Base-by-base conservation (phyloP, 2,329 filamentous ascomycete genomes). In the Hymenoscyphus repandus region DNA sequence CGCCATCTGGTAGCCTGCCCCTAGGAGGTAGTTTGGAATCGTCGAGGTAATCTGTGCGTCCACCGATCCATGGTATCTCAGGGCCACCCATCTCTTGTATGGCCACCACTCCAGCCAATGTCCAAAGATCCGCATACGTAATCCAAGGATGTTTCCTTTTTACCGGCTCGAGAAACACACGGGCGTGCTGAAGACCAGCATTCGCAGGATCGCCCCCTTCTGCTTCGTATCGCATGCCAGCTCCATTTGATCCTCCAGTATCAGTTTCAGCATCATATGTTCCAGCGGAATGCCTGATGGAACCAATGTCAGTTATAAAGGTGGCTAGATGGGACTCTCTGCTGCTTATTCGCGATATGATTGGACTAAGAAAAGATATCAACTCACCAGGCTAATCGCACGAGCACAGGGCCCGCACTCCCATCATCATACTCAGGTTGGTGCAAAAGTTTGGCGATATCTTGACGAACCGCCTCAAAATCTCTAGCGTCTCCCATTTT, bases 381-480 rank as follows among this genome's bases (percentile, higher is more conserved):
- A 47, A 66, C 70, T 57, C 67, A 78, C 79, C 79, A 85, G 50
- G 82, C 82, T 37, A 85, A 70, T 11, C 82, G 76, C 49, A 85
- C 79, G 45, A 85, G 75, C 0, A 85, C 77, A 0, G 81, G 82
- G 1, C 80, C 82, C 30, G 79, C 78, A 51, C 77, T 82, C 15
- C 81, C 82, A 66, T 85, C 81, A 59, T 85, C 82, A 64, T 84
- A 85, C 56, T 72, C 78, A 18, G 82, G 80, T 63, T 83, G 78
- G 54, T 77, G 70, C 42, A 83, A 68, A 49, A 81, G 72, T 22
- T 70, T 69, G 54, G 67, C 68, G 48, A 82, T 76, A 59, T 80
- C 78, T 58, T 74, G 72, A 44, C 73, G 73, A 58, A 83, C 79
- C 37, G 75, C 72, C 41, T 77, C 76, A 58, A 87, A 76, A 70